Evolutionary conservation across 139 green algal genomes (phyloP).

Genomic region (Chlamydomonas applanata): DNA sequence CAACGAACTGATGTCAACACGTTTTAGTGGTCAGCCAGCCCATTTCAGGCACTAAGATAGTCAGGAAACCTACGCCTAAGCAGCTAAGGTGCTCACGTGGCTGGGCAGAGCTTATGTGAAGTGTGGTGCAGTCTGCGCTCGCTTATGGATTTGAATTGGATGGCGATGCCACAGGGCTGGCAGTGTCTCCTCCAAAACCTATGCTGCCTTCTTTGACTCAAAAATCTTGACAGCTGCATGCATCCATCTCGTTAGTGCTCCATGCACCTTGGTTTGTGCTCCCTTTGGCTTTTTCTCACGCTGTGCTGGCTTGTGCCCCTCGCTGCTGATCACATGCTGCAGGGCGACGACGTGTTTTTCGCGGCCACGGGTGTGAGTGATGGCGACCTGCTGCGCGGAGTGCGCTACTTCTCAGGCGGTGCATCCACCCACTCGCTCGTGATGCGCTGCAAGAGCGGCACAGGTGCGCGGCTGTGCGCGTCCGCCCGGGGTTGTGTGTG

Average conservation of each 20-base stretch:
- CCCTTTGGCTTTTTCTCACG: not conserved
- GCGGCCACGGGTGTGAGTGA: slow-evolving; percentile 79
- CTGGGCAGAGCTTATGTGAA: too few species aligned
- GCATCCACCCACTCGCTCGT: slow-evolving; percentile 77
- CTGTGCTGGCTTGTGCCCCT: not conserved
- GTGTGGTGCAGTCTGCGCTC: too few species aligned
- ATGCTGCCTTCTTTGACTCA: too few species aligned
- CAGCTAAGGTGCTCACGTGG: too few species aligned
- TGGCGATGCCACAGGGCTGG: too few species aligned
- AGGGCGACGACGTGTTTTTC: slow-evolving; percentile 74
- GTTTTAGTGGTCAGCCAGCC: too few species aligned
- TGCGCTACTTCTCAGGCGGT: slow-evolving; percentile 67
- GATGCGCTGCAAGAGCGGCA: slow-evolving; percentile 73
- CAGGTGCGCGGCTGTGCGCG: too few species aligned
- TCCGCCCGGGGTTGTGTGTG: not conserved
- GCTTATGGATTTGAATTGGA: too few species aligned
- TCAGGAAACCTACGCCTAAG: too few species aligned
- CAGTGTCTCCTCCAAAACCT: too few species aligned
- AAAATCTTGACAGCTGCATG: too few species aligned
- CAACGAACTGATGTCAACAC: not conserved
- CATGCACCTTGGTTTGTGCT: not conserved
- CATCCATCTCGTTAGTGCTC: not conserved
- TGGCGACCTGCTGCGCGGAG: slow-evolving; percentile 71
- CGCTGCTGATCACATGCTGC: not conserved
- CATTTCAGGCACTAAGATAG: too few species aligned